phyloP scores from a whole-genome alignment of 129 eudicot species.

The Tanacetum coccineum region DNA sequence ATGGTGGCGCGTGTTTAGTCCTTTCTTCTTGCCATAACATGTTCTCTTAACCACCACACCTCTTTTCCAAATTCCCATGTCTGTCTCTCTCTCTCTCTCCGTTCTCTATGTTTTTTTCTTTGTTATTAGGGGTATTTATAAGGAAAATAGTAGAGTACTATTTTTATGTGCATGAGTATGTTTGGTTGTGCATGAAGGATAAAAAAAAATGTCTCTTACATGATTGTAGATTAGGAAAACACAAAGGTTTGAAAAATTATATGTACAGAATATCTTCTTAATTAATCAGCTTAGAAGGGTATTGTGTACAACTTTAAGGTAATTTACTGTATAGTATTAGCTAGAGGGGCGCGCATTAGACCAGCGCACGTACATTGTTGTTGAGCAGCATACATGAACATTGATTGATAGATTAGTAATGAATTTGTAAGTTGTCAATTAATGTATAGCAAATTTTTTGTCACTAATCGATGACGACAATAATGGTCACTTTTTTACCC shows the following conservation, averaged over 20 bases:
- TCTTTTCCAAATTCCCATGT: constrained; percentile 28
- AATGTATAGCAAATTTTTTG: too few relatives aligned
- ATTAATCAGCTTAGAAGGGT: too few relatives aligned
- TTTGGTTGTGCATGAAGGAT: constrained; percentile 22
- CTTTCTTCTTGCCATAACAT: constrained; percentile 19
- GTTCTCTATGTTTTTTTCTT: background rate
- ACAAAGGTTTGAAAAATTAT: background rate
- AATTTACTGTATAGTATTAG: too few relatives aligned
- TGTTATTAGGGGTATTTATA: constrained; percentile 22
- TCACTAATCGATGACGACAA: too few relatives aligned
- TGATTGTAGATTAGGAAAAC: background rate
- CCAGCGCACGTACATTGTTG: too few relatives aligned
- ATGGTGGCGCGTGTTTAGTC: constrained; percentile 10
- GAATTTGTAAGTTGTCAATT: too few relatives aligned
- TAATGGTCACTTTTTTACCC: too few relatives aligned
- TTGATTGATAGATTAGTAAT: too few relatives aligned
- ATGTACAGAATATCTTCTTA: too few relatives aligned
- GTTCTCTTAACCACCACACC: constrained; percentile 26
- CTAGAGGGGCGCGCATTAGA: too few relatives aligned
- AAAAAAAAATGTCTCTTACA: constrained; percentile 6
- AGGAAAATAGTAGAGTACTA: background rate
- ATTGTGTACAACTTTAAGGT: too few relatives aligned
- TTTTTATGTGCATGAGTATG: constrained; percentile 6
- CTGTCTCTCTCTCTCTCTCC: constrained; percentile 16
- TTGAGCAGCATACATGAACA: too few relatives aligned